phyloP scores from a whole-genome alignment of 805 yeast genomes.

The Kuraishia cidri region DNA sequence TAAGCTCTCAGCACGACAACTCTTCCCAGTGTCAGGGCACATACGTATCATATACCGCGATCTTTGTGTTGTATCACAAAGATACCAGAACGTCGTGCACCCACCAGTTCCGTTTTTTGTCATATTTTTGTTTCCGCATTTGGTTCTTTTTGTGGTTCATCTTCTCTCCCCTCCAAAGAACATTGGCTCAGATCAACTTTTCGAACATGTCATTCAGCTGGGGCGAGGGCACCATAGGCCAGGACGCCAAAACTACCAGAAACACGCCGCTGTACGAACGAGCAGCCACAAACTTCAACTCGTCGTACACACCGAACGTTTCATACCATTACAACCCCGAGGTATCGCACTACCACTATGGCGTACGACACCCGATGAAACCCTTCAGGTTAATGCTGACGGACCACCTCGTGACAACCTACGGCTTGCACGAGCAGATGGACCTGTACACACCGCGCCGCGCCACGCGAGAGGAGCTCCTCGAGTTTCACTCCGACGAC shows the following conservation, averaged over 20 bases:
- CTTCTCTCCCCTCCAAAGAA: too few species aligned
- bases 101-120: too few species aligned
- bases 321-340: slow-evolving; percentile 85
- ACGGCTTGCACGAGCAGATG: slow-evolving; percentile 83
- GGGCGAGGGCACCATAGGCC: slow-evolving; percentile 3
- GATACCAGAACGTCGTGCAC: too few species aligned
- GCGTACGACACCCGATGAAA: slow-evolving; percentile 96
- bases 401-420: slow-evolving; percentile 80
- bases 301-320: slow-evolving; percentile 47
- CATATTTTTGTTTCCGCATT: too few species aligned
- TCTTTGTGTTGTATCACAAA: too few species aligned
- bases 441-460: slow-evolving; percentile 78
- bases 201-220: too few species aligned
- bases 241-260: slow-evolving; percentile 7
- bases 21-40: too few species aligned
- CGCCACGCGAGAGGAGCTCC: slow-evolving; percentile 75
- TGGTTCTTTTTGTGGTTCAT: too few species aligned
- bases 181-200: too few species aligned
- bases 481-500: slow-evolving; percentile 81
- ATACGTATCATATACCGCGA: too few species aligned
- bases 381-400: slow-evolving; percentile 92
- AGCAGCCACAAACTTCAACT: slow-evolving; percentile 24
- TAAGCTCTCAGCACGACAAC: too few species aligned
- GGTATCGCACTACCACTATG: slow-evolving; percentile 79
- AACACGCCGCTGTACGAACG: slow-evolving; percentile 38